These are phyloP conservation scores for Hanseniaspora taiwanica DNA, from an alignment of 805 yeast species.

Conservation along the genomic window DNA sequence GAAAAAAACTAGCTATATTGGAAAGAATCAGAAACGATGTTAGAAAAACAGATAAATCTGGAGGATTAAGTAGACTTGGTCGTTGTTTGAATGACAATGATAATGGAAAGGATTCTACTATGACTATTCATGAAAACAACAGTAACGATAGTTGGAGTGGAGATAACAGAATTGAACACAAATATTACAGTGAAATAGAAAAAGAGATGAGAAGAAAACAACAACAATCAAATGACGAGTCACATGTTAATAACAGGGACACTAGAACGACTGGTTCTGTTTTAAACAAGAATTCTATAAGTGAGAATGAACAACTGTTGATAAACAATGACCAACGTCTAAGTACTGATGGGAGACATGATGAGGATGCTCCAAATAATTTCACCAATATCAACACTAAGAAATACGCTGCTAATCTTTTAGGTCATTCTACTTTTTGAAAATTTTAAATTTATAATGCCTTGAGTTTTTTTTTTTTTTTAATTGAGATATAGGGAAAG, in stretches of 20 bases:
- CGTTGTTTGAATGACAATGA: slow-evolving; percentile 34
- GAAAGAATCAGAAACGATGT: slow-evolving; percentile 62
- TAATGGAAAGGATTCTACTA: no score
- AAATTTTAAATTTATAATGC: no score
- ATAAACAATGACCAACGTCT: slow-evolving; percentile 20
- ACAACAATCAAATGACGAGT: no score
- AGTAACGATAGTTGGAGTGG: slow-evolving; percentile 6
- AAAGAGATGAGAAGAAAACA: no score
- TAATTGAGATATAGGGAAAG: no score
- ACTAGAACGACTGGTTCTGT: no score
- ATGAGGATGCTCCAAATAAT: slow-evolving; percentile 2
- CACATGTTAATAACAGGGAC: no score
- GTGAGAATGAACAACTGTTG: no score
- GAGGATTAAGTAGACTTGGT: slow-evolving; percentile 76
- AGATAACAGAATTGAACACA: slow-evolving; percentile 7
- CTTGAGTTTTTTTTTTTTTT: no score
- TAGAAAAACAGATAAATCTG: slow-evolving; percentile 58
- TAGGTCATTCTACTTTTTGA: slow-evolving; percentile 66
- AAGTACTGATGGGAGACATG: slow-evolving; percentile 13
- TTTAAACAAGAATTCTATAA: neutral
- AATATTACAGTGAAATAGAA: neutral
- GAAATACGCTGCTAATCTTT: slow-evolving; percentile 58
- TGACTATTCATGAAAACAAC: slow-evolving; percentile 1
- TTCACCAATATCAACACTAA: slow-evolving; percentile 49
- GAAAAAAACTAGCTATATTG: slow-evolving; percentile 62